Base-by-base conservation (phyloP, 257 asterid species). In the Salvia rosmarinus region DNA sequence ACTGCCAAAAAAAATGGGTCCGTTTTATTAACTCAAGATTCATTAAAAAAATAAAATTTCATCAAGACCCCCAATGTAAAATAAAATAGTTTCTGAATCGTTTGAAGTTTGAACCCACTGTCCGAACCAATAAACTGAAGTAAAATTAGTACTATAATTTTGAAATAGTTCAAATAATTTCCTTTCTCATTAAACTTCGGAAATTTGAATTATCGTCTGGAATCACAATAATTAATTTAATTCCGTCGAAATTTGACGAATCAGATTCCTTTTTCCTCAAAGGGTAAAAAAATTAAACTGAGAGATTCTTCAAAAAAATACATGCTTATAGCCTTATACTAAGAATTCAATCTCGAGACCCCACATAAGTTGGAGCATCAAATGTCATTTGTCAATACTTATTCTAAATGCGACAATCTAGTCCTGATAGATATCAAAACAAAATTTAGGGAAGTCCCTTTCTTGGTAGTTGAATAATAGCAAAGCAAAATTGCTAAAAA, bases 391-490 rank as follows among this genome's bases (percentile, higher is more conserved):
- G 75, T 57, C 7, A 69, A 20, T 47, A 62, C 12, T 25, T 30
- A 37, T 19, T 3, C 13, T 55, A 44, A 56, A 64, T 75, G 52
- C 40, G 32, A 44, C 46, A 77, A 54, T 56, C 9, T 9, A 52
- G 30, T 52, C 59, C 14, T 47, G 63, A 30, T 52, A 21, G 20
- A 19, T 14, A 21, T 47, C 9, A 60, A 28, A 65, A 37, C 30
- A 40, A 65, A 17, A 68, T 25, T 72, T 6, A 51, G 52, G 34
- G 55, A 52, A 42, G 73, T 73, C 62, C 78, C 72, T 78, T 78
- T 72, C 75, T 67, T 67, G 61, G 54, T 54, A 61, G 43, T 40
- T 8, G 39, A 59, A 37, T n/a, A 68, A 44, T 11, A 49, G 23
- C 28, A 28, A 64, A 59, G 46, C 16, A 63, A 11, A 23, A 17